Conservation (phyloP, 495 filamentous ascomycete genomes). For the Aspergillus ellipticus region DNA sequence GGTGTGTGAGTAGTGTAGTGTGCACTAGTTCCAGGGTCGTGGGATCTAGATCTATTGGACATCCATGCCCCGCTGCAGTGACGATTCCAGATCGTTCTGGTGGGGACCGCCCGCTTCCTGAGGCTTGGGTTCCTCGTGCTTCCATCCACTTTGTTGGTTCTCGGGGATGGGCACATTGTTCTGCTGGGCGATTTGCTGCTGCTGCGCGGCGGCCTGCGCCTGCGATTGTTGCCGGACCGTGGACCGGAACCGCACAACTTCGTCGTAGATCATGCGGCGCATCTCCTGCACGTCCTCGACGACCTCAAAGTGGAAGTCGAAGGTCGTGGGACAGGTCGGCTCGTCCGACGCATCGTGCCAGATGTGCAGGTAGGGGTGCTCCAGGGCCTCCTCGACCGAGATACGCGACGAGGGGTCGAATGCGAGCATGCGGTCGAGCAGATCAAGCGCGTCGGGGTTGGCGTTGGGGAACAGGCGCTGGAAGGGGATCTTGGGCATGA, state of each 20-base stretch:
- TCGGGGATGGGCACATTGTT: constrained; percentile 71
- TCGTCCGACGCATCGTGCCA: constrained; percentile 98
- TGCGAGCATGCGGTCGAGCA: constrained; percentile 93
- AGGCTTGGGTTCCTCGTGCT: constrained; percentile 79
- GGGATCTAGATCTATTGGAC: constrained; percentile 26
- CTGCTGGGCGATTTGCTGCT: constrained; percentile 39
- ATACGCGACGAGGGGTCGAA: constrained; percentile 92
- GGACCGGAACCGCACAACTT: constrained; percentile 78
- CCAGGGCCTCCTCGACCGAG: constrained; percentile 86
- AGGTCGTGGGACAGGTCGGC: constrained; percentile 84
- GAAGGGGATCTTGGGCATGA: constrained; percentile 92
- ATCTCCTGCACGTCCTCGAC: constrained; percentile 90
- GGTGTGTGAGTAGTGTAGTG: too few species aligned
- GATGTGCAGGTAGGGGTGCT: constrained; percentile 94
- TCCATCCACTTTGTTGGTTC: constrained; percentile 64
- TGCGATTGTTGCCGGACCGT: constrained; percentile 65
- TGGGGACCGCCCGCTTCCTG: constrained; percentile 65
- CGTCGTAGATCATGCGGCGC: constrained; percentile 95
- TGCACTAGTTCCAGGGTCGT: not conserved
- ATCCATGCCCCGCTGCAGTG: constrained; percentile 79
- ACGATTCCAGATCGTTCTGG: constrained; percentile 70
- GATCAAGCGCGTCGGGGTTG: constrained; percentile 92
- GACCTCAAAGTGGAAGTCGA: constrained; percentile 97
- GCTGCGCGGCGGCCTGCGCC: constrained; percentile 37
- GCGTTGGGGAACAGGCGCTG: constrained; percentile 84